A percentile compares a stretch with the other conserved stretches of the same genome.
Conservation (phyloP, 805 yeast species). For the Naumovozyma dairenensis region DNA sequence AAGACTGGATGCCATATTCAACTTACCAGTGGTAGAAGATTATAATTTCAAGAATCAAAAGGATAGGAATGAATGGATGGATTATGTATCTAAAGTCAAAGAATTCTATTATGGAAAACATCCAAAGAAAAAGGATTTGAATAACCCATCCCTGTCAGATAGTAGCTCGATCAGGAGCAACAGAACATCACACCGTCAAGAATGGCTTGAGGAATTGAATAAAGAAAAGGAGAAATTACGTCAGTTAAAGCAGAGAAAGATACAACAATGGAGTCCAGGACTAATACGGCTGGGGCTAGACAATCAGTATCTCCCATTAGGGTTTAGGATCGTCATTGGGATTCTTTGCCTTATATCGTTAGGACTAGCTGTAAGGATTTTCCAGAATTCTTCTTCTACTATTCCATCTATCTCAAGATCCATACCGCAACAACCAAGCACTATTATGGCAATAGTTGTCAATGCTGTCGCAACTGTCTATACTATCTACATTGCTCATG, state of each 20-base stretch:
- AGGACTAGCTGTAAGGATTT: slow-evolving; percentile 59
- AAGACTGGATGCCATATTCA: slow-evolving; percentile 44
- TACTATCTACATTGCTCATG: slow-evolving; percentile 71
- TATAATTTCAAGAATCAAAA: slow-evolving; percentile 21
- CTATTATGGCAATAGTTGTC: slow-evolving; percentile 85
- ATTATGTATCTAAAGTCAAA: slow-evolving; percentile 22
- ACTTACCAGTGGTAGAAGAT: slow-evolving; percentile 19
- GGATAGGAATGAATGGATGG: slow-evolving; percentile 25
- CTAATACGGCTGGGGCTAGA: slow-evolving; percentile 50
- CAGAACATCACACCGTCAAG: slow-evolving; percentile 4
- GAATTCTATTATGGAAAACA: slow-evolving; percentile 16
- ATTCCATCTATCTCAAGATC: slow-evolving; percentile 12
- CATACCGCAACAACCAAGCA: slow-evolving; percentile 71
- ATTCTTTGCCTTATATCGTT: slow-evolving; percentile 57
- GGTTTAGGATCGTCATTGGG: slow-evolving; percentile 53
- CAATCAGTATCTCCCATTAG: slow-evolving; percentile 74
- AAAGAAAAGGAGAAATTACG: slow-evolving; percentile 23
- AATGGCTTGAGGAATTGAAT: slow-evolving; percentile 21
- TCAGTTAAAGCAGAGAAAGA: slow-evolving; percentile 38
- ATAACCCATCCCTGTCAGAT: not conserved
- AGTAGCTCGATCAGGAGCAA: not conserved
- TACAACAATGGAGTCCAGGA: slow-evolving; percentile 55
- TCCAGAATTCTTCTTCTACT: slow-evolving; percentile 28
- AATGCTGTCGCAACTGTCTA: slow-evolving; percentile 72
- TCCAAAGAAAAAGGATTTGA: not conserved